These are phyloP conservation scores for Xylaria curta DNA, from an alignment of 495 filamentous ascomycete genomes.

Conservation along the genomic window DNA sequence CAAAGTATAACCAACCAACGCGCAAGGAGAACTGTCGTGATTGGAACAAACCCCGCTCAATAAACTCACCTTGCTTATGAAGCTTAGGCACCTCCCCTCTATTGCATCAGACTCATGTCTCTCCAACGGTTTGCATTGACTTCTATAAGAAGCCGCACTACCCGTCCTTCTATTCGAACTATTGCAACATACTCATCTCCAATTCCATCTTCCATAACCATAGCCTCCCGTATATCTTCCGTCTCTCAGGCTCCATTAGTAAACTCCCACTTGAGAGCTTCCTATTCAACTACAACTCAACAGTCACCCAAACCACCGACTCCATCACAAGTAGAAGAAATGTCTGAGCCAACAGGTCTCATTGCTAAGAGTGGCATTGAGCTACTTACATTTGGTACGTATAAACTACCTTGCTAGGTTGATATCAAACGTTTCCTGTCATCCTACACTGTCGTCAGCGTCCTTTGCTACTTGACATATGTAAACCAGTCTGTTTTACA, in stretches of 20 bases:
- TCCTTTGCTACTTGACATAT: background rate
- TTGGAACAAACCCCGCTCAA: conserved; percentile 12
- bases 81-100: background rate
- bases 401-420: background rate
- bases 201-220: background rate
- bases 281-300: conserved; percentile 30
- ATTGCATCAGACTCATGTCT: conserved; percentile 19
- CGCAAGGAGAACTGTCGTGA: background rate
- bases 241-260: background rate
- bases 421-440: background rate
- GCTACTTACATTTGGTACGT: conserved; percentile 55
- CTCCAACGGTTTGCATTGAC: conserved; percentile 9
- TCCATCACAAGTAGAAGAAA: conserved; percentile 26
- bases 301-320: background rate
- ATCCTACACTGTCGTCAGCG: background rate
- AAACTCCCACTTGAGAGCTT: conserved; percentile 6
- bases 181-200: background rate
- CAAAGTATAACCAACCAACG: background rate
- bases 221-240: background rate
- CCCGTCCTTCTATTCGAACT: background rate
- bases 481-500: background rate
- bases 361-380: conserved; percentile 64
- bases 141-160: conserved; percentile 25
- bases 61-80: conserved; percentile 5
- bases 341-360: conserved; percentile 55